A percentile compares a stretch with the other conserved stretches of the same genome.
Evolutionary conservation across 768 basidiomycete genomes (phyloP).

Genomic region (Podaxis mareebaensis): DNA sequence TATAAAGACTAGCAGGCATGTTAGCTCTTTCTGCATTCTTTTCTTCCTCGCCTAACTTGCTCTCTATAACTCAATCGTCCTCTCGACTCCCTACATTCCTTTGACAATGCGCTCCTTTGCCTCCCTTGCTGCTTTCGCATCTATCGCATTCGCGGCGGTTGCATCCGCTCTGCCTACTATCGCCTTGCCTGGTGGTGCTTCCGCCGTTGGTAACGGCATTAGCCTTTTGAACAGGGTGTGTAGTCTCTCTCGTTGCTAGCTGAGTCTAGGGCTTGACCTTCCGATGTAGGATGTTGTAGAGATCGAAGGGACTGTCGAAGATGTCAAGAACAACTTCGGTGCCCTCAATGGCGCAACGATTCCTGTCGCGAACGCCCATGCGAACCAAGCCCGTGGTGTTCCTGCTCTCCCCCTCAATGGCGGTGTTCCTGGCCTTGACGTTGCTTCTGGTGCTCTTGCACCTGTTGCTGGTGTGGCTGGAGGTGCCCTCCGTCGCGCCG

Average conservation of each 20-base stretch:
- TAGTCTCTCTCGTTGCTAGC: neutral
- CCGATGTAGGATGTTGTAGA: neutral
- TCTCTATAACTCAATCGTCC: slow-evolving; percentile 7
- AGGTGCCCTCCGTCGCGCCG: neutral
- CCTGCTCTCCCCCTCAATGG: too few relatives aligned
- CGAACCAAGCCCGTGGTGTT: too few relatives aligned
- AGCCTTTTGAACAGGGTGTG: neutral
- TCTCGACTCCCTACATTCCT: slow-evolving; percentile 19
- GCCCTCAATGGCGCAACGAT: neutral
- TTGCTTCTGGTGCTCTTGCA: neutral
- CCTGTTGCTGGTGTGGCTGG: neutral
- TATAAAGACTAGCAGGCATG: neutral
- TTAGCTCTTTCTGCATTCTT: neutral
- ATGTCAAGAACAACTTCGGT: neutral
- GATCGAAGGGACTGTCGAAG: neutral
- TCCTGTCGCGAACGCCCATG: neutral
- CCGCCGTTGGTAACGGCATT: neutral
- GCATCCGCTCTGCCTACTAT: slow-evolving; percentile 14
- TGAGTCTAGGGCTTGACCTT: neutral
- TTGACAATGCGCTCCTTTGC: slow-evolving; percentile 11
- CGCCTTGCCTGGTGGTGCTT: neutral
- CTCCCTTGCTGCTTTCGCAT: slow-evolving; percentile 20
- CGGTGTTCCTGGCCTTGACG: neutral
- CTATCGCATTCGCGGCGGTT: slow-evolving; percentile 13
- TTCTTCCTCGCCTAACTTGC: neutral